Conservation (phyloP, 805 yeast genomes). For the Yamadazyma olivae region DNA sequence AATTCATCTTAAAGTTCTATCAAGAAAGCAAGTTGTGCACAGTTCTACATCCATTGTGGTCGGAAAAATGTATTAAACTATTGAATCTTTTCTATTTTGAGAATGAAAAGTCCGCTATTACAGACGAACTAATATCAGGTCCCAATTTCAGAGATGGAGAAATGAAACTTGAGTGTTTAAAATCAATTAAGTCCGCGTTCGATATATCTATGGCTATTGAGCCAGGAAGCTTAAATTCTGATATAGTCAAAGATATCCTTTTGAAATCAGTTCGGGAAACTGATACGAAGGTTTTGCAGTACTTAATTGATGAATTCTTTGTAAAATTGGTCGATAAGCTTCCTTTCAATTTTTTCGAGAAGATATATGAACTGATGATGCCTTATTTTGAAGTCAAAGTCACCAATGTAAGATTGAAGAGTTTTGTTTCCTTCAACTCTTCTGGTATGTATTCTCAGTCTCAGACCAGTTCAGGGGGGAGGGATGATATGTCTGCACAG, state of each 20-base stretch:
- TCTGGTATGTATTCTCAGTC: constrained; percentile 15
- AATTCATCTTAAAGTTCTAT: constrained; percentile 47
- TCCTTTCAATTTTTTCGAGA: constrained; percentile 4
- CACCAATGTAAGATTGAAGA: constrained; percentile 18
- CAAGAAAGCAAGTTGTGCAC: constrained; percentile 51
- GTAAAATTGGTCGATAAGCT: constrained; percentile 11
- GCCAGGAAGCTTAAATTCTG: constrained; percentile 27
- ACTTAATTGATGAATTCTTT: constrained; percentile 23
- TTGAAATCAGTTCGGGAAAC: constrained; percentile 23
- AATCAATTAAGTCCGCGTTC: constrained; percentile 34
- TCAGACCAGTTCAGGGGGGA: constrained; percentile 1
- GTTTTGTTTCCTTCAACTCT: constrained; percentile 25
- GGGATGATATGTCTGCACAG: constrained; percentile 5
- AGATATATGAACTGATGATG: constrained; percentile 8
- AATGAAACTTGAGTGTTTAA: constrained; percentile 29
- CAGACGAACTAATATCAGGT: neutral
- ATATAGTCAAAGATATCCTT: constrained; percentile 31
- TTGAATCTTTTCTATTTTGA: constrained; percentile 42
- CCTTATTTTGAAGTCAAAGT: constrained; percentile 12
- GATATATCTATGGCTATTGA: constrained; percentile 28
- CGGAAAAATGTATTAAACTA: constrained; percentile 40
- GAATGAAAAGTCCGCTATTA: neutral
- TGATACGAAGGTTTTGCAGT: constrained; percentile 30
- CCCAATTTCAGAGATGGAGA: constrained; percentile 6
- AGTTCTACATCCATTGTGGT: constrained; percentile 52